Evolutionary conservation across 2,329 filamentous ascomycete genomes (phyloP).

Genomic region (Aspergillus fischeri): DNA sequence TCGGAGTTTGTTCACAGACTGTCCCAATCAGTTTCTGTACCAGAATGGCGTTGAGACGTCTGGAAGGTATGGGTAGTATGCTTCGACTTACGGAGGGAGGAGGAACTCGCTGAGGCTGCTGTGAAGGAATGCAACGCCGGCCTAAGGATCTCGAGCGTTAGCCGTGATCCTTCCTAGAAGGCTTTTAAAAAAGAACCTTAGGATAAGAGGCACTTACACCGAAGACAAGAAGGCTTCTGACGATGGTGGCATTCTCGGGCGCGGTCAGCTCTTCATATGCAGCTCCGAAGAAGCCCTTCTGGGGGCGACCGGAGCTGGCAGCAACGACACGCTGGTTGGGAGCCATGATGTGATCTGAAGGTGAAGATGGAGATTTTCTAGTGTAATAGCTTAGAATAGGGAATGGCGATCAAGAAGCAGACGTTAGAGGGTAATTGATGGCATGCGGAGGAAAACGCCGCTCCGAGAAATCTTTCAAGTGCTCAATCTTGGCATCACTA

Average conservation of each 20-base stretch:
- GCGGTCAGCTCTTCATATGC: conserved; percentile 62
- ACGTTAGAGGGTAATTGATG: neutral
- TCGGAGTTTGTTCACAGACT: conserved; percentile 18
- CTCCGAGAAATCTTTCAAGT: conserved; percentile 32
- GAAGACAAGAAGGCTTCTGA: conserved; percentile 64
- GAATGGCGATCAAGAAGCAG: conserved; percentile 1
- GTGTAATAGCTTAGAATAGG: conserved; percentile 5
- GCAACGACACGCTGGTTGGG: conserved; percentile 57
- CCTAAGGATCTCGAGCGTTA: conserved; percentile 40
- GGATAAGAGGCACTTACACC: conserved; percentile 51
- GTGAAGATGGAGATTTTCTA: conserved; percentile 2
- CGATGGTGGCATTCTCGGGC: conserved; percentile 64
- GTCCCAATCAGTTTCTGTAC: conserved; percentile 6
- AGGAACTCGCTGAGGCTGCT: conserved; percentile 66
- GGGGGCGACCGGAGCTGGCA: conserved; percentile 42
- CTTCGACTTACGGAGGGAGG: conserved; percentile 53
- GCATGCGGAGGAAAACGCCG: conserved; percentile 2
- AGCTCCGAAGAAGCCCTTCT: conserved; percentile 52
- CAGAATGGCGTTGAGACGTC: neutral
- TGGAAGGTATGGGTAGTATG: conserved; percentile 17
- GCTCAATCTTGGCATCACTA: conserved; percentile 22
- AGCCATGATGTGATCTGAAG: conserved; percentile 48
- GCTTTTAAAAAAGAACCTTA: neutral
- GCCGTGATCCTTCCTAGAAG: conserved; percentile 7
- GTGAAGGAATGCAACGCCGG: conserved; percentile 62